Evolutionary conservation across 768 basidiomycete genomes (phyloP).

Genomic region (Hysterangium stoloniferum): DNA sequence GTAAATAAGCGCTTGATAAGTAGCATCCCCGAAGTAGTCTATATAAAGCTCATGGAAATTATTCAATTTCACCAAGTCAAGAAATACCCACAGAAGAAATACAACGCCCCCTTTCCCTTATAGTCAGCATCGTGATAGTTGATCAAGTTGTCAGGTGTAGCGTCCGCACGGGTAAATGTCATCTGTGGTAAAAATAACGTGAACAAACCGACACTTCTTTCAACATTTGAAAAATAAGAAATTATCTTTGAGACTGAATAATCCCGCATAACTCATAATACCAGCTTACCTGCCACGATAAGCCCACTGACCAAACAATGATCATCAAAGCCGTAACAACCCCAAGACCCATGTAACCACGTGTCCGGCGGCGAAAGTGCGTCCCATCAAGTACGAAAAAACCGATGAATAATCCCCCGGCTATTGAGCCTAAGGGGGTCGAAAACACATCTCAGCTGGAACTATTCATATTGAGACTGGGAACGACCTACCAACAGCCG

Average conservation of each 20-base stretch:
- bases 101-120: slow-evolving; percentile 29
- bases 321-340: slow-evolving; percentile 24
- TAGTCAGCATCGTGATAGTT: slow-evolving; percentile 28
- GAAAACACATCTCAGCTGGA: too few relatives aligned
- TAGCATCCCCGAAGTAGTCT: slow-evolving; percentile 30
- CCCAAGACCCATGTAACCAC: slow-evolving; percentile 31
- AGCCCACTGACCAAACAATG: slow-evolving; percentile 30
- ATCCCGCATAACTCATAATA: neutral
- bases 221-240: too few relatives aligned
- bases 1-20: slow-evolving; percentile 18
- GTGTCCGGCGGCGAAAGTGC: slow-evolving; percentile 24
- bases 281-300: slow-evolving; percentile 29
- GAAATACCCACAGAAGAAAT: slow-evolving; percentile 30
- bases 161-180: slow-evolving; percentile 26
- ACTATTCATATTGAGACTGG: too few relatives aligned
- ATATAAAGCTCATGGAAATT: neutral
- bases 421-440: too few relatives aligned
- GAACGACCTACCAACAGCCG: slow-evolving; percentile 31
- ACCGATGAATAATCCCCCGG: slow-evolving; percentile 36
- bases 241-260: too few relatives aligned
- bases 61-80: neutral
- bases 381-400: slow-evolving; percentile 30
- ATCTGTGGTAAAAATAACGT: slow-evolving; percentile 10
- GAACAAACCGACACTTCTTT: too few relatives aligned
- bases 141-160: slow-evolving; percentile 14